Evolutionary conservation across 768 basidiomycete species (phyloP), one percentile per base, ranked within the genome.

Genomic region (Agrocybe praecox): DNA sequence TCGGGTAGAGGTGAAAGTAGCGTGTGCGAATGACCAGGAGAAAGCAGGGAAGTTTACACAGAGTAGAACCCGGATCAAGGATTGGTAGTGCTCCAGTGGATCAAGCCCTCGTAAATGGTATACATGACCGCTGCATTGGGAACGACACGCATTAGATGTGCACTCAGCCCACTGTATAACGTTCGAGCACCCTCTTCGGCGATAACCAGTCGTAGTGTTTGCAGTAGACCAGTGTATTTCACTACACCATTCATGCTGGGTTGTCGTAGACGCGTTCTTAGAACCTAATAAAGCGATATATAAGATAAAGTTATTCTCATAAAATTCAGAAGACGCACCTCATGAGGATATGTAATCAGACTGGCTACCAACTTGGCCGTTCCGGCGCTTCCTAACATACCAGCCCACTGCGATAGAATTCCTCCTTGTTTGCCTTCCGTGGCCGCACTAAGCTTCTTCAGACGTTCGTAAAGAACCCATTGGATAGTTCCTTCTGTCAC

Each of bases 51-150:
- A 48, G 44, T 17, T 6, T 1, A 2, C 44, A 19, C 45, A 40
- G 9, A 55, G 6, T 9, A 47, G 24, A 22, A 48, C 17, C 8
- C 2, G 42, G 6, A 50, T 50, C 21, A 40, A 17, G 26, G 32
- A 26, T 10, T 47, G 19, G 33, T 45, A 29, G 26, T 9, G 52
- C 76, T 76, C 86, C 86, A 92, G 40, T 86, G 79, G 26, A 96
- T 75, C 26, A 88, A 77, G 22, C 89, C 86, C 71, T 98, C 96
- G 67, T 98, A 98, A 67, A 97, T 94, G 58, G 87, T 87, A 75
- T 89, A 99, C 96, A 98, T 98, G 61, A 96, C 92, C 0, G 90
- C 91, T 0, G 96, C 96, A 64, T 99, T 99, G 7, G 96, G 96
- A 3, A 99, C 92, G 55, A 98, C 95, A 49, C 97, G 88, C 84